These are phyloP conservation scores for Tolypocladium guangdongense DNA, from an alignment of 2,329 filamentous ascomycete genomes.

Conservation along the genomic window DNA sequence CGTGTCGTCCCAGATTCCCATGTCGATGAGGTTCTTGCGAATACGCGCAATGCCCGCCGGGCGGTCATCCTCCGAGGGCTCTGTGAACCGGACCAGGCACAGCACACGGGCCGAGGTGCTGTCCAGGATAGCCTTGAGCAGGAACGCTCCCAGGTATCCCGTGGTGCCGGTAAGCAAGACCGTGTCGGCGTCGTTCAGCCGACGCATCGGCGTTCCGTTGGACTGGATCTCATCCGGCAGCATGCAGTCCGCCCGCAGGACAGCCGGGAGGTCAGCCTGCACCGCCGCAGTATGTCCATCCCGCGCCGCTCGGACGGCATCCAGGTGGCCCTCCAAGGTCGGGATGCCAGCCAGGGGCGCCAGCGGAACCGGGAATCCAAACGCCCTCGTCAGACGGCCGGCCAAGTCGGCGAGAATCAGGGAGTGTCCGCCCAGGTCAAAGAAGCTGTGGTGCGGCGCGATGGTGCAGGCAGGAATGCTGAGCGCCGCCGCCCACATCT, in stretches of 20 bases:
- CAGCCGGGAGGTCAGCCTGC: constrained; percentile 62
- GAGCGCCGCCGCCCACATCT: constrained; percentile 61
- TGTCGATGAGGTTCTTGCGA: constrained; percentile 64
- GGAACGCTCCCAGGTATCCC: constrained; percentile 65
- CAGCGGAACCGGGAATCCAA: constrained; percentile 64
- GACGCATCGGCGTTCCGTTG: constrained; percentile 38
- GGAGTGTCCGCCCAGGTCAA: constrained; percentile 71
- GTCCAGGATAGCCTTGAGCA: constrained; percentile 58
- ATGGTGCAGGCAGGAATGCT: constrained; percentile 52
- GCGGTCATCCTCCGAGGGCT: constrained; percentile 52
- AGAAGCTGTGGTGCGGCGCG: constrained; percentile 65
- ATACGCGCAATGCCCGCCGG: constrained; percentile 61
- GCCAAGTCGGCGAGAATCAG: constrained; percentile 67
- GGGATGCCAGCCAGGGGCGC: constrained; percentile 59
- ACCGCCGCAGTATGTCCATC: constrained; percentile 65
- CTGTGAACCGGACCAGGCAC: constrained; percentile 62
- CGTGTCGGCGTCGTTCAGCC: constrained; percentile 54
- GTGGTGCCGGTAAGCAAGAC: constrained; percentile 66
- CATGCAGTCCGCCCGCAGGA: constrained; percentile 54
- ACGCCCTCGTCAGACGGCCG: constrained; percentile 55
- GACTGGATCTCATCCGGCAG: constrained; percentile 61
- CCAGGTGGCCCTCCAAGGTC: constrained; percentile 61
- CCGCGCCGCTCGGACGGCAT: constrained; percentile 57
- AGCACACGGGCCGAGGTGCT: constrained; percentile 58
- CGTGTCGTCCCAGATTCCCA: constrained; percentile 66